Evolutionary conservation across 176 grass and related monocot genomes (phyloP), one percentile per base, ranked within the genome.

Genomic region (Tillandsia leiboldiana): DNA sequence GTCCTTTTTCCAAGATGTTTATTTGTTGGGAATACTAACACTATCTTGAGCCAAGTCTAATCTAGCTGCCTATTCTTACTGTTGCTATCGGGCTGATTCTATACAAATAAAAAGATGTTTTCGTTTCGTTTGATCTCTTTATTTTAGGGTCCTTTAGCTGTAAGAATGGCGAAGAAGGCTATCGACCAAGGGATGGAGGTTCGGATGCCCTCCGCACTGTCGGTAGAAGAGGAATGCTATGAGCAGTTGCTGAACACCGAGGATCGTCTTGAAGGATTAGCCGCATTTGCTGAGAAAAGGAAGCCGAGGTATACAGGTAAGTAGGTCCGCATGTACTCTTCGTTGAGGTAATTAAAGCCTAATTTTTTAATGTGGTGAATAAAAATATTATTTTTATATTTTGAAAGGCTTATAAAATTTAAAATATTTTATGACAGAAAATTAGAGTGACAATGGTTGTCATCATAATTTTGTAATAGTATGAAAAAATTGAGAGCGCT

Each of bases 81-180:
- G 26, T 59, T 59, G 14, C 14, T 59, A 6, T 58, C 20, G 2
- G 2, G 54, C 12, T 14, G 14, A 59, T 59, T 14, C 1, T 9
- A 59, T 59, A 59, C 20, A 14, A 56, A 13, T 7, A 12, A 3
- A 53, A 53, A 53, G 17, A n/a, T 53, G 42, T 72, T 8, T 78
- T 78, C n/a, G n/a, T n/a, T 17, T 50, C 3, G 70, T 49, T 5
- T 20, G 47, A 26, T 9, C 26, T 71, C 9, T 75, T 62, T 51
- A 20, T 74, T 72, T 77, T 74, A 99, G 94, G 94, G 94, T 53
- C 94, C 87, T 2, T 28, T 93, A 69, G 89, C 94, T 3, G 65
- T 93, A 74, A 87, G 79, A 76, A 88, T 93, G 89, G 94, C 89
- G n/a, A 93, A 99, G 80, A 87, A 85, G 72, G 89, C 89, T 11